Conservation (phyloP, 768 basidiomycete species). For the Favolaschia claudopus region DNA sequence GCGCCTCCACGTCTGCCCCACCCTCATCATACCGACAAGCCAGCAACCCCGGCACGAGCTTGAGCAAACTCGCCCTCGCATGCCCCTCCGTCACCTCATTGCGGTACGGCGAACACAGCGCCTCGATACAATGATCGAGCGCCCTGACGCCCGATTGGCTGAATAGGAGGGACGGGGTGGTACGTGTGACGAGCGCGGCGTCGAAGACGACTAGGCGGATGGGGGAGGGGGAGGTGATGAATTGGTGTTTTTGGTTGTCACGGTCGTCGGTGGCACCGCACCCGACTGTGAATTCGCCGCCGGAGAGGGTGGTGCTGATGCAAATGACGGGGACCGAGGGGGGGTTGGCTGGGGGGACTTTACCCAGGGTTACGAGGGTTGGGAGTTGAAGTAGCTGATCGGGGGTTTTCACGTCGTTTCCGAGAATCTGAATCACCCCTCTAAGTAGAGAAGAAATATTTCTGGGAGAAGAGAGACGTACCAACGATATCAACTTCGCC, state of each 20-base stretch:
- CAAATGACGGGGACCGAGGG: neutral
- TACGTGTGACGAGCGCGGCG: neutral
- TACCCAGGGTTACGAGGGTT: too few species aligned
- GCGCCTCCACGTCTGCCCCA: neutral
- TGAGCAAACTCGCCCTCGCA: neutral
- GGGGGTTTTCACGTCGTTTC: too few species aligned
- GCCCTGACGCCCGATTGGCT: too few species aligned
- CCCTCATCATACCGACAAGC: neutral
- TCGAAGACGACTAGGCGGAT: neutral
- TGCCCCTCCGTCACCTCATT: slow-evolving; percentile 4
- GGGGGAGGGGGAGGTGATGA: neutral
- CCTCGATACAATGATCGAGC: neutral
- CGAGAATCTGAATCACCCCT: too few species aligned
- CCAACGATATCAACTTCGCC: slow-evolving; percentile 1
- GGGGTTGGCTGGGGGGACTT: too few species aligned
- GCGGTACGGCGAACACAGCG: neutral
- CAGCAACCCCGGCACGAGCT: neutral
- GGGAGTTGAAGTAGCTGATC: too few species aligned
- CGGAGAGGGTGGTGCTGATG: slow-evolving; percentile 5
- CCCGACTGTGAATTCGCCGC: neutral
- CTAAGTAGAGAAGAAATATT: too few species aligned
- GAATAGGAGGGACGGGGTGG: too few species aligned
- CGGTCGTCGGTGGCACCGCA: slow-evolving; percentile 5
- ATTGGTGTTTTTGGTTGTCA: slow-evolving; percentile 6
- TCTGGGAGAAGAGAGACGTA: too few species aligned